These are phyloP conservation scores for Aspergillus mulundensis DNA, from an alignment of 495 filamentous ascomycete genomes.

Conservation along the genomic window DNA sequence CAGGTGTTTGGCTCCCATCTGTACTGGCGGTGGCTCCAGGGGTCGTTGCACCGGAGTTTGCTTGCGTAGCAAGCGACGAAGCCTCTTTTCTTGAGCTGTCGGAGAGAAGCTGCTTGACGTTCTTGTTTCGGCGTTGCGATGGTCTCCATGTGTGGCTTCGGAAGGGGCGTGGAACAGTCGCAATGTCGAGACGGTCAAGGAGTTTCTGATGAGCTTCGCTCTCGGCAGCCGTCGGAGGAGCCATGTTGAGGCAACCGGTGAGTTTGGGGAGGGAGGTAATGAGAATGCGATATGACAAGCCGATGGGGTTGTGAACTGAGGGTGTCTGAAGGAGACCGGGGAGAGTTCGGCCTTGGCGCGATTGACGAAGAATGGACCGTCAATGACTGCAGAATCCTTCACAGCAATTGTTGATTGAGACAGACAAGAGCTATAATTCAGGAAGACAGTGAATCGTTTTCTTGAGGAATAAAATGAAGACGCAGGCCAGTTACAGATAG, in stretches of 20 bases:
- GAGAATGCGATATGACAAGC: neutral
- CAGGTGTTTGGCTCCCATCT: conserved; percentile 54
- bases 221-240: conserved; percentile 40
- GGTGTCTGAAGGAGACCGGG: neutral
- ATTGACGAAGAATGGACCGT: neutral
- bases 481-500: neutral
- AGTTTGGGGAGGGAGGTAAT: neutral
- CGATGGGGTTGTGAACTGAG: neutral
- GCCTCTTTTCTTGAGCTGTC: conserved; percentile 83
- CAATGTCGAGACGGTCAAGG: conserved; percentile 84
- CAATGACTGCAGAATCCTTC: neutral
- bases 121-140: conserved; percentile 93
- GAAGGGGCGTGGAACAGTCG: conserved; percentile 75
- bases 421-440: too few relatives aligned
- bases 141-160: conserved; percentile 86
- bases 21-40: conserved; percentile 55
- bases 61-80: conserved; percentile 71
- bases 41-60: conserved; percentile 75
- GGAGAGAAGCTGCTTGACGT: conserved; percentile 93
- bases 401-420: neutral
- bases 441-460: too few relatives aligned
- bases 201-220: conserved; percentile 55
- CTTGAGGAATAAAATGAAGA: too few relatives aligned
- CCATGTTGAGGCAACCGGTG: conserved; percentile 28
- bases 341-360: conserved; percentile 2